Evolutionary conservation across 805 yeast species (phyloP).

Genomic region (Hanseniaspora valbyensis): DNA sequence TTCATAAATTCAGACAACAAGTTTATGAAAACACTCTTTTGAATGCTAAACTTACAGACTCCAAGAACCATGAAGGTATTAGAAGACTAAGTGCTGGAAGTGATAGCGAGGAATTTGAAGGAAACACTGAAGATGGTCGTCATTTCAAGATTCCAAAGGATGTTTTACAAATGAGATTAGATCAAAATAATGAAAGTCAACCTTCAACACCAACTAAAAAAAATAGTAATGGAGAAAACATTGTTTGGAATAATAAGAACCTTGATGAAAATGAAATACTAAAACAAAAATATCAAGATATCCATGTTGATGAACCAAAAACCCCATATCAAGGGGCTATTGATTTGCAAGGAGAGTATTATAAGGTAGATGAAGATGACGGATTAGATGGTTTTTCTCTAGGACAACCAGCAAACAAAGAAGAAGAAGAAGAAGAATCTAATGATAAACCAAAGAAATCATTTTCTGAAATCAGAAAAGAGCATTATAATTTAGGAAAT

Average conservation of each 20-base stretch:
- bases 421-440: slow-evolving; percentile 31
- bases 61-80: slow-evolving; percentile 10
- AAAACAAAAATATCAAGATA: slow-evolving; percentile 49
- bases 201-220: slow-evolving; percentile 13
- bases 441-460: slow-evolving; percentile 40
- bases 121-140: slow-evolving; percentile 8
- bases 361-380: slow-evolving; percentile 44
- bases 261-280: slow-evolving; percentile 48
- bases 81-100: slow-evolving; percentile 23
- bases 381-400: slow-evolving; percentile 36
- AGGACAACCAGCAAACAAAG: slow-evolving; percentile 42
- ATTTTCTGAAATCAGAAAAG: slow-evolving; percentile 70
- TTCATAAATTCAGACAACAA: slow-evolving; percentile 44
- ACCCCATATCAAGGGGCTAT: slow-evolving; percentile 91
- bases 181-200: slow-evolving; percentile 15
- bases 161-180: slow-evolving; percentile 25
- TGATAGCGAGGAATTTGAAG: slow-evolving; percentile 2
- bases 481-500: slow-evolving; percentile 57
- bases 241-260: slow-evolving; percentile 81
- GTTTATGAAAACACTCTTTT: slow-evolving; percentile 70
- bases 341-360: slow-evolving; percentile 70
- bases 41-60: slow-evolving; percentile 45
- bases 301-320: slow-evolving; percentile 77
- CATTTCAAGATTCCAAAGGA: slow-evolving; percentile 26
- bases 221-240: slow-evolving; percentile 33